Evolutionary conservation across 441 rosid species (phyloP), one percentile per base, ranked within the genome.

Genomic region (Syzygium syzygioides): DNA sequence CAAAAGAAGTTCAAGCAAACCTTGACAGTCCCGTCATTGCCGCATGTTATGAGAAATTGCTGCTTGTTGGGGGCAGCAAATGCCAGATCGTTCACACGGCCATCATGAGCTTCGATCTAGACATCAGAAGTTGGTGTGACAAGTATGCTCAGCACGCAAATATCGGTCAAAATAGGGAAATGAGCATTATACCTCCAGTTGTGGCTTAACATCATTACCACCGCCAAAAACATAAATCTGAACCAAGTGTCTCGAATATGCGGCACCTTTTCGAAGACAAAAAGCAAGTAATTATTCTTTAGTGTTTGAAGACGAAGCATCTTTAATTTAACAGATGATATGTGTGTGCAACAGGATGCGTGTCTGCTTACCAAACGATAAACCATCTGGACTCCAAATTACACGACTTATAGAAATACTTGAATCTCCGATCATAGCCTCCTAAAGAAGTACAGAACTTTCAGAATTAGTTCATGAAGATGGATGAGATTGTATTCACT

Each of bases 191-290:
- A 92, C 97, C 97, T 96, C 97, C 34, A 94, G 90, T 85, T 93
- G 97, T 87, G 92, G 96, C 59, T 94, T 91, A 66, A 96, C 80
- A 87, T 95, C 93, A 41, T 91, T 95, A 62, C 91, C 86, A 85
- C 93, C 91, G 90, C 91, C 92, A 92, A 93, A 95, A 25, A 93
- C 87, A 90, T 95, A 95, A 76, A 96, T 89, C 90, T 96, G 99
- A 89, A 96, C 95, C 53, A 96, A 89, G 92, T 95, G 94, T 90
- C 95, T 96, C 13, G 95, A 95, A 91, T 93, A 95, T 50, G 99
- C 98, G 92, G 96, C 93, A 37, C 98, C 98, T 85, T 53, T 85
- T 85, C 25, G 13, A 96, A 37, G 79, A 88, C 23, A 85, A 79
- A 41, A 89, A 41, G 54, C 18, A 64, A 88, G 56, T 54, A 56